Base-by-base conservation (phyloP, 768 basidiomycete species). In the Tulasnella sp. region DNA sequence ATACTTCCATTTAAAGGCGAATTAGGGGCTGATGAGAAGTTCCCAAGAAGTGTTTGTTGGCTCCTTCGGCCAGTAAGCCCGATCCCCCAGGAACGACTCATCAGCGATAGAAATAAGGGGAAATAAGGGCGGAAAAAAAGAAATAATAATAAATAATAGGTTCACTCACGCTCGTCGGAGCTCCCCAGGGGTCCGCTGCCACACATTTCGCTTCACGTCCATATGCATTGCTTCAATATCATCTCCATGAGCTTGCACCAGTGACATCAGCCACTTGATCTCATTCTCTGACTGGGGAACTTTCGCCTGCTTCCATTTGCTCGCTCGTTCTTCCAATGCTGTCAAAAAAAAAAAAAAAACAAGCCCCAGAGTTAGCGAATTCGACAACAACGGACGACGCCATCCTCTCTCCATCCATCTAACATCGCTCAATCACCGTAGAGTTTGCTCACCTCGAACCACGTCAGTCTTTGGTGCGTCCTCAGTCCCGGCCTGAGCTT, bases 111-210 rank as follows among this genome's bases (percentile, higher is more conserved):
- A 58, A 58, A 25, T n/a, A 22, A 25, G 29, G 58, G 29, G 2
- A 58, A 58, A 58, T 12, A n/a, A n/a, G n/a, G n/a, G n/a, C n/a
- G n/a, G n/a, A n/a, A n/a, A n/a, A n/a, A n/a, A n/a, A n/a, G n/a
- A n/a, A n/a, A n/a, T n/a, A n/a, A n/a, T n/a, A 58, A 58, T n/a
- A 29, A 34, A 64, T 14, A 64, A 64, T 34, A 64, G 25, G 25
- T 29, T 14, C 25, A 79, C 81, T 54, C 78, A 81, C 81, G 80
- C 78, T 73, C 80, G 75, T 75, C 77, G 80, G 40, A 98, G 82
- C 84, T 94, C 90, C 22, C 93, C 96, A 39, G 85, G 87, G 1
- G 95, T 97, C 81, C 91, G 88, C 84, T 99, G 97, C 82, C 90
- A 91, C 19, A 88, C 83, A 82, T 99, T 98, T 77, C 92, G 82